phyloP scores from a whole-genome alignment of 345 rosid genomes.

The Lumnitzera racemosa region DNA sequence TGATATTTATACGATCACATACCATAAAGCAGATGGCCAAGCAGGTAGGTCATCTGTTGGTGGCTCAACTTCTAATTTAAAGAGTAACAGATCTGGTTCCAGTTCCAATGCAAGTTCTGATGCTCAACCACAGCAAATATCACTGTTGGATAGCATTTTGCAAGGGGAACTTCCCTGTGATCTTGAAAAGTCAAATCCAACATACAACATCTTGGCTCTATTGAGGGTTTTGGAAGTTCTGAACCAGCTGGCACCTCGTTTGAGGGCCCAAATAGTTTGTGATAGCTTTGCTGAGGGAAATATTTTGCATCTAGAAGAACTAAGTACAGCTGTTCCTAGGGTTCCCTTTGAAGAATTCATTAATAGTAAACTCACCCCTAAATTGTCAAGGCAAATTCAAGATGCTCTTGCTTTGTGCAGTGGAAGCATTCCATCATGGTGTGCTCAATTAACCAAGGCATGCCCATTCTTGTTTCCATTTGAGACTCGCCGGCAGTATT shows the following conservation, averaged over 20 bases:
- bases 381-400: conserved; percentile 95
- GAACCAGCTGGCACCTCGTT: conserved; percentile 85
- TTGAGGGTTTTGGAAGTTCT: conserved; percentile 85
- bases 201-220: conserved; percentile 78
- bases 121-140: conserved; percentile 35
- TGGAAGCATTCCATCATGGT: conserved; percentile 98
- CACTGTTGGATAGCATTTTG: conserved; percentile 88
- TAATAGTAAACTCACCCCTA: conserved; percentile 91
- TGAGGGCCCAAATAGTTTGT: conserved; percentile 57
- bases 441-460: conserved; percentile 91
- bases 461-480: conserved; percentile 98
- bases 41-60: conserved; percentile 55
- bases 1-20: conserved; percentile 84
- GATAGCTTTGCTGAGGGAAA: conserved; percentile 72
- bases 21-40: conserved; percentile 84
- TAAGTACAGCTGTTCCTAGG: conserved; percentile 38
- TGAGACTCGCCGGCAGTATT: conserved; percentile 93
- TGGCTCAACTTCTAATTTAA: conserved; percentile 50
- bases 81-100: conserved; percentile 47
- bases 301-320: conserved; percentile 42
- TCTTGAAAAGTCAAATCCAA: conserved; percentile 85
- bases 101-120: conserved; percentile 40
- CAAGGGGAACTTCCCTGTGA: conserved; percentile 93
- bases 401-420: conserved; percentile 98
- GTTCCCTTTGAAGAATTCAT: conserved; percentile 77